A percentile compares a stretch with the other conserved stretches of the same genome.
Evolutionary conservation across 371 early-diverging fungal species (phyloP).

Genomic region (Haplosporangium sp.): DNA sequence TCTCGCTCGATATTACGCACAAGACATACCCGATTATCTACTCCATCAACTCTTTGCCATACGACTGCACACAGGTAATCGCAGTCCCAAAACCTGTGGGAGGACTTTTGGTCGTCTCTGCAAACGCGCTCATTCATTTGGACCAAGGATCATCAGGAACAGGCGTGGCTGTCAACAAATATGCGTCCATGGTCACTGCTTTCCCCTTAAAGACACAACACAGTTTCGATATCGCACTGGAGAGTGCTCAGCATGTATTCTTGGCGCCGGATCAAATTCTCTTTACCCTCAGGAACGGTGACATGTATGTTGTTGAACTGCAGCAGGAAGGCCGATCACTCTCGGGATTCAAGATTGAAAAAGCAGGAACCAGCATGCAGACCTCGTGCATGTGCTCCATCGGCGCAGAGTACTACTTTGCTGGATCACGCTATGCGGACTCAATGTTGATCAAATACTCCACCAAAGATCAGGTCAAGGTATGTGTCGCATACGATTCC

Average conservation of each 20-base stretch:
- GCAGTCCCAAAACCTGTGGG: slow-evolving; percentile 89
- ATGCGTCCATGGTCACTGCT: slow-evolving; percentile 62
- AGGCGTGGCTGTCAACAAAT: slow-evolving; percentile 81
- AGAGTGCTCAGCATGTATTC: slow-evolving; percentile 66
- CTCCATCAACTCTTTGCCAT: slow-evolving; percentile 82
- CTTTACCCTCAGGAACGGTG: slow-evolving; percentile 73
- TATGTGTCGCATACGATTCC: background rate
- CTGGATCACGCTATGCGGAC: slow-evolving; percentile 85
- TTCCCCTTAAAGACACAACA: slow-evolving; percentile 55
- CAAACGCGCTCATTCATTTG: slow-evolving; percentile 87
- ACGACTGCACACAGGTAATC: slow-evolving; percentile 77
- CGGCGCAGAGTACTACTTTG: slow-evolving; percentile 76
- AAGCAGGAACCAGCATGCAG: slow-evolving; percentile 58
- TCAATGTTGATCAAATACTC: slow-evolving; percentile 80
- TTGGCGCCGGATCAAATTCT: slow-evolving; percentile 65
- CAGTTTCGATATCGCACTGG: slow-evolving; percentile 59
- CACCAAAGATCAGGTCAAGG: slow-evolving; percentile 59
- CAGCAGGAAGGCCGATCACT: slow-evolving; percentile 73
- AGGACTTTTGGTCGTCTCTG: slow-evolving; percentile 84
- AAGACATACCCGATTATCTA: slow-evolving; percentile 85
- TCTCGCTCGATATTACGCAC: slow-evolving; percentile 86
- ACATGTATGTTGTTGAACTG: slow-evolving; percentile 76
- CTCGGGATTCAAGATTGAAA: slow-evolving; percentile 57
- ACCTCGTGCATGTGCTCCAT: slow-evolving; percentile 73
- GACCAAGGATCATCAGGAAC: slow-evolving; percentile 87